phyloP scores from a whole-genome alignment of 1,284 basidiomycete genomes.

The Ustilago sp. region DNA sequence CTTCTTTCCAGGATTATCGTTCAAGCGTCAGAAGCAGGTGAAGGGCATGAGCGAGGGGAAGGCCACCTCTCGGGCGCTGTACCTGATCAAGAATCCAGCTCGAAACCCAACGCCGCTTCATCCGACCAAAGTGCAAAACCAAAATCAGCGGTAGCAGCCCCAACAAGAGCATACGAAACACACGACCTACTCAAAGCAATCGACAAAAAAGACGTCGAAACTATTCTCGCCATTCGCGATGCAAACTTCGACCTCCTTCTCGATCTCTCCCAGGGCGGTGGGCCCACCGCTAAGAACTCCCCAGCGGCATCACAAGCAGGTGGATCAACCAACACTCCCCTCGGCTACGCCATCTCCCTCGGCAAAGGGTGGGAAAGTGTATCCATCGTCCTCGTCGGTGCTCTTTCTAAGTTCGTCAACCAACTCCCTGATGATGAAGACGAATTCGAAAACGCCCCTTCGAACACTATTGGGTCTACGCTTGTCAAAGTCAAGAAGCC shows the following conservation, averaged over 20 bases:
- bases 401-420: slow-evolving; percentile 66
- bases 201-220: slow-evolving; percentile 63
- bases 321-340: slow-evolving; percentile 50
- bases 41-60: slow-evolving; percentile 18
- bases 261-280: slow-evolving; percentile 49
- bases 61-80: slow-evolving; percentile 38
- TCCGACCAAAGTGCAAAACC: slow-evolving; percentile 5
- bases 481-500: slow-evolving; percentile 35
- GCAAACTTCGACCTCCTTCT: slow-evolving; percentile 64
- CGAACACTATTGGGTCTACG: slow-evolving; percentile 9
- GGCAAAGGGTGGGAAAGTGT: slow-evolving; percentile 60
- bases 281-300: slow-evolving; percentile 20
- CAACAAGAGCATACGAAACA: slow-evolving; percentile 47
- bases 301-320: slow-evolving; percentile 41
- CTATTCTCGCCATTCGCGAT: slow-evolving; percentile 64
- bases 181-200: slow-evolving; percentile 67
- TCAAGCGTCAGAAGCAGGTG: background rate
- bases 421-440: slow-evolving; percentile 63
- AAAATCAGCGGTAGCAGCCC: slow-evolving; percentile 9
- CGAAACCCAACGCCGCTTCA: background rate
- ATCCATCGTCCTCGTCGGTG: slow-evolving; percentile 61
- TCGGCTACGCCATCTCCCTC: slow-evolving; percentile 61
- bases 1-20: slow-evolving; percentile 42
- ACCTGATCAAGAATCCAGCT: slow-evolving; percentile 5
- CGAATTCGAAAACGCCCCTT: slow-evolving; percentile 20